These are phyloP conservation scores for Populus tremula DNA, from an alignment of 345 rosid genomes.

Conservation along the genomic window DNA sequence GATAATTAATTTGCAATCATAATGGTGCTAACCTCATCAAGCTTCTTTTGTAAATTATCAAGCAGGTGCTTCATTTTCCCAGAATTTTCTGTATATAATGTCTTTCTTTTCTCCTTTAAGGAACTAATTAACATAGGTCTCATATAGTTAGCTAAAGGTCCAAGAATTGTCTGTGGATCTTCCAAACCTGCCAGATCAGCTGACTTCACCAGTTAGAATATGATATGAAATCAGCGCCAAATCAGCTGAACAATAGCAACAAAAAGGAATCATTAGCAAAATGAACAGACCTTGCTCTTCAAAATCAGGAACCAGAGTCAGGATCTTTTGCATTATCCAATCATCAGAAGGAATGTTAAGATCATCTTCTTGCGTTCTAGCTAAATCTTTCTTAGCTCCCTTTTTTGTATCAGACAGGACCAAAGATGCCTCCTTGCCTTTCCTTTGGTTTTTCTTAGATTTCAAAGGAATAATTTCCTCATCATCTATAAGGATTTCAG, in stretches of 20 bases:
- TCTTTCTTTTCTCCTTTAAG: slow-evolving; percentile 77
- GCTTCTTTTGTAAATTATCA: slow-evolving; percentile 80
- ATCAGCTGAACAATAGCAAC: slow-evolving; percentile 4
- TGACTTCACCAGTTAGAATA: slow-evolving; percentile 18
- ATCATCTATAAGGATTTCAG: slow-evolving; percentile 56
- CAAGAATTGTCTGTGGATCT: slow-evolving; percentile 52
- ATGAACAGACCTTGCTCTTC: slow-evolving; percentile 70
- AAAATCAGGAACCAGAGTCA: slow-evolving; percentile 59
- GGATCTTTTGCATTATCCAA: slow-evolving; percentile 72
- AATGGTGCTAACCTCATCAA: slow-evolving; percentile 71
- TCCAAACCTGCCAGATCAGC: slow-evolving; percentile 54
- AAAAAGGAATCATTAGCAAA: slow-evolving; percentile 1
- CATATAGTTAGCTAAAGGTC: slow-evolving; percentile 59
- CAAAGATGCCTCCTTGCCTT: slow-evolving; percentile 65
- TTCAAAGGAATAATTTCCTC: slow-evolving; percentile 59
- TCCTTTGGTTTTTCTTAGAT: slow-evolving; percentile 85
- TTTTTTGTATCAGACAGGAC: slow-evolving; percentile 51
- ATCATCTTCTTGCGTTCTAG: slow-evolving; percentile 56
- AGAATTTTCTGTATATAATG: slow-evolving; percentile 80
- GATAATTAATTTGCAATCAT: slow-evolving; percentile 15
- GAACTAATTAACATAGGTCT: slow-evolving; percentile 78
- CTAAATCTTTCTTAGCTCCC: slow-evolving; percentile 61
- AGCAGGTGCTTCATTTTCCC: slow-evolving; percentile 69
- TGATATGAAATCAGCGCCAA: background rate
- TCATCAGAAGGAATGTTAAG: slow-evolving; percentile 61